Percentiles rank a stretch among this genome's conserved stretches.
Conservation (phyloP, 2,329 filamentous ascomycete species). For the Plectosphaerella sp. region DNA sequence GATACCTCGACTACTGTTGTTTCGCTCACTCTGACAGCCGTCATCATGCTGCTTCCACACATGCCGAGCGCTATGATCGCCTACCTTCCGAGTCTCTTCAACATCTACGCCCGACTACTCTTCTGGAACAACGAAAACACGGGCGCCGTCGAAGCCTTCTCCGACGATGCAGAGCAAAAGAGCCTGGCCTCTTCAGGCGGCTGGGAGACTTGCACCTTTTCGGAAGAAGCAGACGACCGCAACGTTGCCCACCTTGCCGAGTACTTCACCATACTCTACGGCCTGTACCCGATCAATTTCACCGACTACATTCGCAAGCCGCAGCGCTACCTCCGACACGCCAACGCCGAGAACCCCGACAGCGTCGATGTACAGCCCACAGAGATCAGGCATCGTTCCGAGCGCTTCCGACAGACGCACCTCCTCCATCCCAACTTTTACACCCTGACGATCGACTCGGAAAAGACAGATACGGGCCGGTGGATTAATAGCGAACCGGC, state of each 20-base stretch:
- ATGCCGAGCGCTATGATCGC: constrained; percentile 69
- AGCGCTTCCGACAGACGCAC: constrained; percentile 69
- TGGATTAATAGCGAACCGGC: constrained; percentile 78
- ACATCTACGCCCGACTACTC: constrained; percentile 73
- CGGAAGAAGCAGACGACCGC: constrained; percentile 57
- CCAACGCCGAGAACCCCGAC: constrained; percentile 64
- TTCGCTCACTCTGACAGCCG: constrained; percentile 67
- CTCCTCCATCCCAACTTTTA: constrained; percentile 83
- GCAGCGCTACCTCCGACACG: constrained; percentile 70
- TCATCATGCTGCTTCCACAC: constrained; percentile 80
- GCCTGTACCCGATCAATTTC: constrained; percentile 79
- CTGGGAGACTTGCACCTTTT: constrained; percentile 64
- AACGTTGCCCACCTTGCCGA: constrained; percentile 63
- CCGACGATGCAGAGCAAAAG: constrained; percentile 32
- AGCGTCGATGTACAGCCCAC: constrained; percentile 75
- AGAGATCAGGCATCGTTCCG: constrained; percentile 71
- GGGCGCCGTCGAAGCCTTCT: constrained; percentile 28
- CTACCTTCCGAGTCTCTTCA: constrained; percentile 69
- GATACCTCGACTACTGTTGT: constrained; percentile 75
- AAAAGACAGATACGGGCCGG: constrained; percentile 69
- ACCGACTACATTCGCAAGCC: constrained; percentile 83
- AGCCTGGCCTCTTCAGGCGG: constrained; percentile 24
- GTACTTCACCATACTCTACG: constrained; percentile 80
- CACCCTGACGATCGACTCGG: constrained; percentile 71
- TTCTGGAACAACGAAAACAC: constrained; percentile 67